Evolutionary conservation across 768 basidiomycete genomes (phyloP).

Genomic region (Termitomyces titanicus): DNA sequence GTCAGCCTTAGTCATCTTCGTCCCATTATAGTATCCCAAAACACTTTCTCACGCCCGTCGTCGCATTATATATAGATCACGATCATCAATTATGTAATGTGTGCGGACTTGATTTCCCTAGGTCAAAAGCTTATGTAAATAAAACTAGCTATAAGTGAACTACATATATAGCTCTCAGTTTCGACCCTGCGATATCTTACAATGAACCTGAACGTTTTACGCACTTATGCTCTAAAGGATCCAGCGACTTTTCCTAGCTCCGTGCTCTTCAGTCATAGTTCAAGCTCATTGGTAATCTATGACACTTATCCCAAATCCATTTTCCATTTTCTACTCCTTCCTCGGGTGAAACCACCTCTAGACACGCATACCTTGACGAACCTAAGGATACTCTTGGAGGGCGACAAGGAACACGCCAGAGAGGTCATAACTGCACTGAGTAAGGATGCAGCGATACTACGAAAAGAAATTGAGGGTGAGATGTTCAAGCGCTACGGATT

Average conservation of each 20-base stretch:
- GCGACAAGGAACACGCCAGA: conserved; percentile 51
- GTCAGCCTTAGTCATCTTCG: no score
- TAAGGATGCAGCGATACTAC: conserved; percentile 53
- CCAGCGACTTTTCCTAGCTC: conserved; percentile 55
- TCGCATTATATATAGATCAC: no score
- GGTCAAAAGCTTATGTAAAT: no score
- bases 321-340: conserved; percentile 88
- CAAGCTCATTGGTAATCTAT: conserved; percentile 59
- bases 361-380: conserved; percentile 39
- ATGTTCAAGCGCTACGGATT: conserved; percentile 75
- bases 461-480: conserved; percentile 67
- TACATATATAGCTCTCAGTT: no score
- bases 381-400: conserved; percentile 52
- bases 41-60: no score
- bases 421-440: conserved; percentile 48
- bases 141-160: no score
- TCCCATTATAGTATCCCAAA: no score
- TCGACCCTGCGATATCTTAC: background rate
- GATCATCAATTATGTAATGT: no score
- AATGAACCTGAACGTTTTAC: conserved; percentile 54
- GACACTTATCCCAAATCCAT: conserved; percentile 81
- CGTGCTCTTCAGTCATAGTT: conserved; percentile 54
- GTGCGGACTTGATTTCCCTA: no score
- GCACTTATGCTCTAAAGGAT: conserved; percentile 54
- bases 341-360: conserved; percentile 41